Evolutionary conservation across 345 rosid species (phyloP), one percentile per base, ranked within the genome.

Genomic region (Gossypium sturtianum): DNA sequence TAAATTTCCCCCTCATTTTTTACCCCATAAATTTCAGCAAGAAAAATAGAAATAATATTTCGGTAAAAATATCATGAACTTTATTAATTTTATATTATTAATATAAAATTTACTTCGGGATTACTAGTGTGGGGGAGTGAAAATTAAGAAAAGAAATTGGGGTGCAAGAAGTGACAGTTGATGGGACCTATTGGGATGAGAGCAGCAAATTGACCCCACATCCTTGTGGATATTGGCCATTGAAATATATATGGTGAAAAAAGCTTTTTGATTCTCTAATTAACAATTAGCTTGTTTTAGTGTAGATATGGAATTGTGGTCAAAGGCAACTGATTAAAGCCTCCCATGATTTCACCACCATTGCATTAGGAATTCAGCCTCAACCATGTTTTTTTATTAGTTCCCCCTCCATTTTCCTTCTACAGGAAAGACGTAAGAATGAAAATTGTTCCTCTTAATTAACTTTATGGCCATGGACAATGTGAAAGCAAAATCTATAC

Each of bases 171-270:
- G 57, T 81, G 82, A 85, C 81, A 85, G 81, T 53, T 61, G 67
- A 49, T 80, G 82, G 86, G 84, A 9, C 85, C 27, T 59, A 27
- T n/a, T 82, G 85, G 81, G 47, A 29, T 57, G 54, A 49, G 54
- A 62, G 59, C 68, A 63, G 72, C 86, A 83, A 7, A 34, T 17
- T 58, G 80, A 34, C 72, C 86, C 86, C 83, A 77, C 12, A 12
- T 6, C 16, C 49, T 51, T 25, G 23, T 51, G 59, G 71, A 66
- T 61, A 60, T 66, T 59, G 45, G 73, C n/a, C 29, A 13, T 63
- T 16, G 23, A 64, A 74, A 64, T 56, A 22, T 7, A 25, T 7
- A 34, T 5, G 41, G 27, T 51, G 59, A 51, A 9, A 25, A 13
- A 23, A 23, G 12, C 9, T 11, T 48, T 25, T 27, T 51, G 59